A percentile compares a stretch with the other conserved stretches of the same genome.
Conservation (phyloP, 768 basidiomycete genomes). For the Boletales sp. region DNA sequence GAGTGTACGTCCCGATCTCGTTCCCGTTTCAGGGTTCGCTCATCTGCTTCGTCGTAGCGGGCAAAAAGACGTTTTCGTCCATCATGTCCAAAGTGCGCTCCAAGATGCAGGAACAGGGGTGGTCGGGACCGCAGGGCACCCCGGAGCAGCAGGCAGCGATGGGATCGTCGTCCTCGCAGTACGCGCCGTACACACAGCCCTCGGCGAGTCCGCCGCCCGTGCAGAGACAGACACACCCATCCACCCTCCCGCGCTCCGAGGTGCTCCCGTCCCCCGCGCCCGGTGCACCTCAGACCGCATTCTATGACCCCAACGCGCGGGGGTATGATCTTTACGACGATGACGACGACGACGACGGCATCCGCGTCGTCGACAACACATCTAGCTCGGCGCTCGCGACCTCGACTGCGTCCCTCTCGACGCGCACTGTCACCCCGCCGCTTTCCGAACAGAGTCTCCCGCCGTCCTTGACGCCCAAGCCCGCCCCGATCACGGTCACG, state of each 20-base stretch:
- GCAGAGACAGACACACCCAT: conserved; percentile 5
- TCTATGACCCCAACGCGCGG: conserved; percentile 34
- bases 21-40: not conserved
- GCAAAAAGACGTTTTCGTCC: conserved; percentile 73
- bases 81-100: conserved; percentile 76
- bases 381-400: not conserved
- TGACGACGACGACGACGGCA: conserved; percentile 5
- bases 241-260: conserved; percentile 14
- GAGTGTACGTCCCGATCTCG: conserved; percentile 52
- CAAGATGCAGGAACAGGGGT: conserved; percentile 65
- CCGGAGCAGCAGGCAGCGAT: not conserved
- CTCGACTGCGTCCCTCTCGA: not conserved
- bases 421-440: not conserved
- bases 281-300: conserved; percentile 20
- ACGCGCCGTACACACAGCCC: not conserved
- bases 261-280: not conserved
- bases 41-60: conserved; percentile 39
- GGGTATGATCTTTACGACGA: conserved; percentile 27
- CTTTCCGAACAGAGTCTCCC: not conserved
- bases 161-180: too few species aligned
- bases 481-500: not conserved
- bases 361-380: conserved; percentile 7
- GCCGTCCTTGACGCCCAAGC: conserved; percentile 1
- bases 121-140: conserved; percentile 12
- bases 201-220: not conserved